Evolutionary conservation across 2,329 filamentous ascomycete genomes (phyloP), one percentile per base, ranked within the genome.

Genomic region (Arthrobotrys entomopaga): DNA sequence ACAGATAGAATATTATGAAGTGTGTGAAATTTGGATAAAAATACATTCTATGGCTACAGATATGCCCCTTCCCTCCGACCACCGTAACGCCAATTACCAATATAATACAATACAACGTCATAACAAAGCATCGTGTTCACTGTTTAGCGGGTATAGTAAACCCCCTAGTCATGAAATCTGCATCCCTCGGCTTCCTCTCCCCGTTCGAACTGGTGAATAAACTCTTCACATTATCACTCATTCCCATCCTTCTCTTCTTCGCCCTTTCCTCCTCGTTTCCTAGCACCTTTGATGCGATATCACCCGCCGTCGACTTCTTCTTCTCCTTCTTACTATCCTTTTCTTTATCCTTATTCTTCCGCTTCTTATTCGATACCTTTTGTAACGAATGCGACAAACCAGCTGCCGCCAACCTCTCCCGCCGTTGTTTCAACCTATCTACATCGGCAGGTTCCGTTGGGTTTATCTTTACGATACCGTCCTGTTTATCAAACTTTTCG

Each of bases 371-470:
- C 0, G 84, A 84, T 0, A 84, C 89, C 81, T 97, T 97, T 83
- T 97, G 98, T 40, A 98, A 82, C 0, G 90, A 92, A 80, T 99
- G 95, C 0, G 93, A 88, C 24, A 98, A 84, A 0, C 92, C 91
- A 29, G 88, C 85, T 2, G 89, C 86, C 52, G 86, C 87, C 13
- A 99, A 83, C n/a, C 84, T 87, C 52, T 90, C 88, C 4, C 89
- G 84, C 59, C 95, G 85, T 50, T 87, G 83, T 20, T 87, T 83
- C 40, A 97, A 83, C 57, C 84, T 86, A 29, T 88, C 86, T 43
- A 93, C 85, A 53, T 98, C 95, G 15, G 86, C 84, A 65, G 90
- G 86, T 1, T 87, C 84, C 0, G 87, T 87, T 0, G 95, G 89
- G 4, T 98, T 83, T 56, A 99, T 91, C 0, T 91, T 84, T n/a